Evolutionary conservation across 2,329 filamentous ascomycete genomes (phyloP).

Genomic region (Kalmusia sp.): DNA sequence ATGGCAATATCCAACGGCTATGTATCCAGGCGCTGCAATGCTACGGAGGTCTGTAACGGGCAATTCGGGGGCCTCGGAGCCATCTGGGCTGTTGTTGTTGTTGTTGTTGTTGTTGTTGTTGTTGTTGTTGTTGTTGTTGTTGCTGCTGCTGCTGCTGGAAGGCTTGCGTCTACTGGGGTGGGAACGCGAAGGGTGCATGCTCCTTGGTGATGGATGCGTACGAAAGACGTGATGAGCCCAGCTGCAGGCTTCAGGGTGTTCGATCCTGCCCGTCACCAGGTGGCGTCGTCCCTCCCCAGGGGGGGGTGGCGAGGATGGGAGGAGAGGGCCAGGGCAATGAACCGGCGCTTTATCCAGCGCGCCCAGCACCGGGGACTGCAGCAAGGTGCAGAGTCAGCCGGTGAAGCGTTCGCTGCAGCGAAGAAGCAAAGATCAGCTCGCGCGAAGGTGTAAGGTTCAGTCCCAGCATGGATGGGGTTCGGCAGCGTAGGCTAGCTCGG

Average conservation of each 20-base stretch:
- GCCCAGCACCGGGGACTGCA: not conserved
- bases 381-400: slow-evolving; percentile 1
- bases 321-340: slow-evolving; percentile 13
- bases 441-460: not conserved
- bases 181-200: not conserved
- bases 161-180: not conserved
- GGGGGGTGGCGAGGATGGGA: slow-evolving; percentile 8
- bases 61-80: slow-evolving; percentile 12
- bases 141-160: not conserved
- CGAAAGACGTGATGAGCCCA: not conserved
- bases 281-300: not conserved
- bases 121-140: no score
- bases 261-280: not conserved
- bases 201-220: not conserved
- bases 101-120: no score
- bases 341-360: slow-evolving; percentile 22
- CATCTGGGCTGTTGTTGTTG: no score
- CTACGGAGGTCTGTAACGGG: slow-evolving; percentile 17
- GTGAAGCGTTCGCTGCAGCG: not conserved
- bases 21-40: slow-evolving; percentile 17
- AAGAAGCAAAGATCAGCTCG: slow-evolving; percentile 11
- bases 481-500: not conserved
- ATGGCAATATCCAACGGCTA: slow-evolving; percentile 11
- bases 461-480: not conserved
- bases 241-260: not conserved